These are phyloP conservation scores for Dactylis glomerata DNA, from an alignment of 176 grass and related monocot species.

Conservation along the genomic window DNA sequence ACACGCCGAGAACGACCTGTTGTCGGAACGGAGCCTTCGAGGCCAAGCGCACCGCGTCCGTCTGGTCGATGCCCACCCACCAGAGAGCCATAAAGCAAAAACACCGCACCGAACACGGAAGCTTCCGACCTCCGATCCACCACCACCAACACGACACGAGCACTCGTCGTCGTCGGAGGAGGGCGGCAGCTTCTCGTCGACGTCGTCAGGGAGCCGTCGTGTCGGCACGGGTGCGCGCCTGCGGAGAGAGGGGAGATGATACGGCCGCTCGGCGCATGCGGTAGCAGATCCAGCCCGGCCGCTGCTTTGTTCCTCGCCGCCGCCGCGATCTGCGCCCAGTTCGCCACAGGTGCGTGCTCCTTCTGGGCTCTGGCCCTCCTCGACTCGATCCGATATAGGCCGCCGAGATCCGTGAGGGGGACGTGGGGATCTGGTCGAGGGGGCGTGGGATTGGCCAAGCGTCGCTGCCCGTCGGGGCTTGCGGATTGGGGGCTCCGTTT, in stretches of 20 bases:
- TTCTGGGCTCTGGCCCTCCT: too few species aligned
- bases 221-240: neutral
- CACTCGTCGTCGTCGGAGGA: neutral
- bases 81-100: neutral
- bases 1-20: constrained; percentile 33
- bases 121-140: neutral
- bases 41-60: neutral
- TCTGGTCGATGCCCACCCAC: neutral
- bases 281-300: constrained; percentile 33
- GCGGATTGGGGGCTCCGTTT: neutral
- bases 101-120: constrained; percentile 1
- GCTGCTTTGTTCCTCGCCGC: constrained; percentile 28
- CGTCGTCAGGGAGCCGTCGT: neutral
- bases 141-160: neutral
- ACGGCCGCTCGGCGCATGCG: constrained; percentile 18
- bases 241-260: constrained; percentile 39
- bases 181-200: neutral
- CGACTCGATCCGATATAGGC: neutral
- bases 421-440: constrained; percentile 10
- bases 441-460: neutral
- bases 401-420: neutral
- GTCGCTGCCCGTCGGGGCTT: neutral
- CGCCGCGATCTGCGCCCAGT: constrained; percentile 39
- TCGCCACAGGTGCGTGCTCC: constrained; percentile 39
- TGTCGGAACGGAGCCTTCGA: constrained; percentile 16